A percentile compares a stretch with the other conserved stretches of the same genome.
Conservation (phyloP, 352 stramenopile species). For the Phytophthora sojae region DNA sequence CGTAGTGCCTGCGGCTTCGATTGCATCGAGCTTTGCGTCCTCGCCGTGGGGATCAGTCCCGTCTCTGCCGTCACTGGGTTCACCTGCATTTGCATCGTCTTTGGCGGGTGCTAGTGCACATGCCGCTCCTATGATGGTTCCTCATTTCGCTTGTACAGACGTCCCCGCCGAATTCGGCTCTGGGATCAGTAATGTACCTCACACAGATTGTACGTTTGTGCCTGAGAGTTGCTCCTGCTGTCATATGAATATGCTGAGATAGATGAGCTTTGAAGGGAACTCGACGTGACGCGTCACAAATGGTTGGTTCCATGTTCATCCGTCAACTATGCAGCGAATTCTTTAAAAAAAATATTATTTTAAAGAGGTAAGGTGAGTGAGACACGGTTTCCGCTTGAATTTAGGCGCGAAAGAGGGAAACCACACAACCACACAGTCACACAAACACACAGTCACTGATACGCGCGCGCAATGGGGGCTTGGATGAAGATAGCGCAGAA, state of each 20-base stretch:
- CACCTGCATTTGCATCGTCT: not conserved
- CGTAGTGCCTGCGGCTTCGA: not conserved
- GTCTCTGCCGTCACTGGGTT: not conserved
- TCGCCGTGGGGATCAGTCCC: slow-evolving; percentile 2
- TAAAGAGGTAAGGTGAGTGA: no score
- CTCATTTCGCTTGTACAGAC: not conserved
- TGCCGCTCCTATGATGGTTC: not conserved
- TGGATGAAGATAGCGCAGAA: no score
- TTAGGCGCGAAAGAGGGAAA: no score
- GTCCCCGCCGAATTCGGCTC: not conserved
- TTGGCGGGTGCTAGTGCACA: not conserved
- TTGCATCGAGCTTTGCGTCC: not conserved
- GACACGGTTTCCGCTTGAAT: no score
- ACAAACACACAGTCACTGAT: no score
- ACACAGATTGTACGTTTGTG: not conserved
- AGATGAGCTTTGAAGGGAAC: not conserved
- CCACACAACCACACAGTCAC: no score
- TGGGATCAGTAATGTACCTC: not conserved
- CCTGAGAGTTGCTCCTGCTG: not conserved
- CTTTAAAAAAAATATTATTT: no score
- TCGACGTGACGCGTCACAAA: not conserved
- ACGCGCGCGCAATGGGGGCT: no score
- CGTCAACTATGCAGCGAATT: not conserved
- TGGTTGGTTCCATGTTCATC: not conserved
- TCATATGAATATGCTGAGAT: not conserved